Conservation (phyloP, 805 yeast genomes). For the Candida piceae region DNA sequence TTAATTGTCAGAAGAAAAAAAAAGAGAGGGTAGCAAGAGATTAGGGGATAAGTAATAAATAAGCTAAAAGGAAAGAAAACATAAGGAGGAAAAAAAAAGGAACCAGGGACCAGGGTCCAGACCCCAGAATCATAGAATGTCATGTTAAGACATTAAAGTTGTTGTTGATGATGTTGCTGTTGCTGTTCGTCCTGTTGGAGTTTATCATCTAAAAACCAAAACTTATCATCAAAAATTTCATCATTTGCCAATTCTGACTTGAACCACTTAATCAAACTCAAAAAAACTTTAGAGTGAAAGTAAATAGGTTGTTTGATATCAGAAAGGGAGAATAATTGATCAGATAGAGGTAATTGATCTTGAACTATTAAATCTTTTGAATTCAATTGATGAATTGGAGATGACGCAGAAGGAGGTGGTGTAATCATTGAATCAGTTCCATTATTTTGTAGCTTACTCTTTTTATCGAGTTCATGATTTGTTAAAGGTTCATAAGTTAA, state of each 20-base stretch:
- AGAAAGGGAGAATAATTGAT: slow-evolving; percentile 35
- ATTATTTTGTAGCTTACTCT: slow-evolving; percentile 4
- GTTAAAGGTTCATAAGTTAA: slow-evolving; percentile 26
- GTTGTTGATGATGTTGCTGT: too few relatives aligned
- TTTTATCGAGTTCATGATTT: slow-evolving; percentile 26
- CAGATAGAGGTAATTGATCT: slow-evolving; percentile 31
- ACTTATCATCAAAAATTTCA: slow-evolving; percentile 24
- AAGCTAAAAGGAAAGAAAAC: too few relatives aligned
- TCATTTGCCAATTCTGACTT: slow-evolving; percentile 32
- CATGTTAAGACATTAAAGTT: too few relatives aligned
- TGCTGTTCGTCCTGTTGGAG: too few relatives aligned
- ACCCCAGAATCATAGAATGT: too few relatives aligned
- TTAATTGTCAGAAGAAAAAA: too few relatives aligned
- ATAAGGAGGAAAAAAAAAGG: too few relatives aligned
- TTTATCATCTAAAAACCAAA: slow-evolving; percentile 18
- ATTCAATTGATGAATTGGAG: slow-evolving; percentile 20
- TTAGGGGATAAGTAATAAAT: too few relatives aligned
- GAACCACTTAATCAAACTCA: slow-evolving; percentile 42
- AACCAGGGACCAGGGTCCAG: too few relatives aligned
- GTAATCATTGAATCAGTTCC: not conserved
- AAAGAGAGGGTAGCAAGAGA: too few relatives aligned
- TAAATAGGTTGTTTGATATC: slow-evolving; percentile 37
- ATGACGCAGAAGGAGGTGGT: slow-evolving; percentile 10
- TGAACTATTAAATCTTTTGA: slow-evolving; percentile 22
- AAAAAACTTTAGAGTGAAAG: slow-evolving; percentile 48